Evolutionary conservation across 2,329 filamentous ascomycete species (phyloP).

Genomic region (Fusarium compactum): DNA sequence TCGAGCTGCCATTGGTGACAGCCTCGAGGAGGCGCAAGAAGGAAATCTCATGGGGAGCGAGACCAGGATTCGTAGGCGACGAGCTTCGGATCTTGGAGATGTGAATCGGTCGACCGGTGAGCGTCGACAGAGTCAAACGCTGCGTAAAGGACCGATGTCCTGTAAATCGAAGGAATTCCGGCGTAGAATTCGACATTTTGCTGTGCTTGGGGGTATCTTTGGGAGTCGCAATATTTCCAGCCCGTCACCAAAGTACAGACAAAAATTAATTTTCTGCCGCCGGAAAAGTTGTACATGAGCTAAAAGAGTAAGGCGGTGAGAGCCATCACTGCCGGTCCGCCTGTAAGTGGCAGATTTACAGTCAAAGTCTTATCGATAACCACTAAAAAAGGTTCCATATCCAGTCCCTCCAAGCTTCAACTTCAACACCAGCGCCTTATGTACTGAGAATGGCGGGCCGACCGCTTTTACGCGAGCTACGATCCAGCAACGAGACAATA

Average conservation of each 20-base stretch:
- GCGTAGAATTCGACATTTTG: slow-evolving; percentile 58
- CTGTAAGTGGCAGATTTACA: slow-evolving; percentile 26
- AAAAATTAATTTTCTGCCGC: slow-evolving; percentile 57
- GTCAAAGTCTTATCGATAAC: slow-evolving; percentile 51
- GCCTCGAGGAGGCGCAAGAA: slow-evolving; percentile 94
- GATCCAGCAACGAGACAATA: slow-evolving; percentile 52
- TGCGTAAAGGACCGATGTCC: slow-evolving; percentile 85
- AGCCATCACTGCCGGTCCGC: background rate
- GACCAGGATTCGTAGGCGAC: slow-evolving; percentile 87
- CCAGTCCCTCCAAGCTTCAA: slow-evolving; percentile 18
- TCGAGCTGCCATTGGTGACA: slow-evolving; percentile 92
- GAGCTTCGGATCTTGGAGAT: slow-evolving; percentile 93
- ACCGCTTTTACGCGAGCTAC: slow-evolving; percentile 52
- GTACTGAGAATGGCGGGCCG: slow-evolving; percentile 52
- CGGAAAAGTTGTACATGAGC: slow-evolving; percentile 27
- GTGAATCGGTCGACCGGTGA: slow-evolving; percentile 89
- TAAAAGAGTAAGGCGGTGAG: slow-evolving; percentile 50
- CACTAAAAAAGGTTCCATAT: slow-evolving; percentile 42
- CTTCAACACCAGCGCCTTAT: slow-evolving; percentile 5
- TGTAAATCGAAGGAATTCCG: slow-evolving; percentile 79
- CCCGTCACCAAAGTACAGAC: slow-evolving; percentile 18
- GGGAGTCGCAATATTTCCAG: slow-evolving; percentile 39
- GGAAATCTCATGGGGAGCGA: slow-evolving; percentile 92
- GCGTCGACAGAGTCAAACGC: slow-evolving; percentile 88
- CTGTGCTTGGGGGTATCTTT: slow-evolving; percentile 41